A percentile compares a stretch with the other conserved stretches of the same genome.
phyloP scores from a whole-genome alignment of 2,329 filamentous ascomycete genomes.

The Colletotrichum sp. region DNA sequence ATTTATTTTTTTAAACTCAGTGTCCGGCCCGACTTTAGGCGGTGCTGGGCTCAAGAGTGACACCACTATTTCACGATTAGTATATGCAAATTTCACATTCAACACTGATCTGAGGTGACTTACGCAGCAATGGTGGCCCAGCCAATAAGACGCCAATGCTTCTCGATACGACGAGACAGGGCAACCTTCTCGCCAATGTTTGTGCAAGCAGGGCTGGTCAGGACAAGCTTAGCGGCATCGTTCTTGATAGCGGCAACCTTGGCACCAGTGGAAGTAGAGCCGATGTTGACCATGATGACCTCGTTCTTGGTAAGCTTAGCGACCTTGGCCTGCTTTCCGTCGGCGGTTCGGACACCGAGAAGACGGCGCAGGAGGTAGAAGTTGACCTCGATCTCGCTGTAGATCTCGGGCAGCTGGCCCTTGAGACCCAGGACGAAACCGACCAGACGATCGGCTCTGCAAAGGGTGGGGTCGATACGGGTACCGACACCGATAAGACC shows the following conservation, averaged over 20 bases:
- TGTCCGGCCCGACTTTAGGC: slow-evolving; percentile 34
- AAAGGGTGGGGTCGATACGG: slow-evolving; percentile 94
- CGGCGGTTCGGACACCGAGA: slow-evolving; percentile 95
- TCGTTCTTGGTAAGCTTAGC: slow-evolving; percentile 98
- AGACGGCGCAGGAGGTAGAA: slow-evolving; percentile 96
- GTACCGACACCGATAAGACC: slow-evolving; percentile 98
- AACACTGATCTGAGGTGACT: slow-evolving; percentile 35
- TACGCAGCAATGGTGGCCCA: slow-evolving; percentile 82
- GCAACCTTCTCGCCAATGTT: slow-evolving; percentile 99
- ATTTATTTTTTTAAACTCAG: slow-evolving; percentile 3
- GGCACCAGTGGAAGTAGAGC: slow-evolving; percentile 94
- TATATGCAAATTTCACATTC: background rate
- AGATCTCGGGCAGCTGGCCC: slow-evolving; percentile 93
- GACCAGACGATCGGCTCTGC: slow-evolving; percentile 97
- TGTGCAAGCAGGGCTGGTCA: slow-evolving; percentile 94
- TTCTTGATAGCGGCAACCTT: slow-evolving; percentile 98
- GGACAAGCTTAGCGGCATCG: slow-evolving; percentile 91
- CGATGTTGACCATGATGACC: slow-evolving; percentile 99
- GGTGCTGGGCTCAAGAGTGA: slow-evolving; percentile 57
- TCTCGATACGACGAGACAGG: slow-evolving; percentile 94
- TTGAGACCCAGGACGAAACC: slow-evolving; percentile 97
- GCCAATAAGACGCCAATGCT: slow-evolving; percentile 96
- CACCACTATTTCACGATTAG: slow-evolving; percentile 47
- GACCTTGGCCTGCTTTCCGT: slow-evolving; percentile 99
- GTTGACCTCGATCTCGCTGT: slow-evolving; percentile 98